Evolutionary conservation across 108 stramenopile genomes (phyloP).

Genomic region (Skeletonema menzelii): DNA sequence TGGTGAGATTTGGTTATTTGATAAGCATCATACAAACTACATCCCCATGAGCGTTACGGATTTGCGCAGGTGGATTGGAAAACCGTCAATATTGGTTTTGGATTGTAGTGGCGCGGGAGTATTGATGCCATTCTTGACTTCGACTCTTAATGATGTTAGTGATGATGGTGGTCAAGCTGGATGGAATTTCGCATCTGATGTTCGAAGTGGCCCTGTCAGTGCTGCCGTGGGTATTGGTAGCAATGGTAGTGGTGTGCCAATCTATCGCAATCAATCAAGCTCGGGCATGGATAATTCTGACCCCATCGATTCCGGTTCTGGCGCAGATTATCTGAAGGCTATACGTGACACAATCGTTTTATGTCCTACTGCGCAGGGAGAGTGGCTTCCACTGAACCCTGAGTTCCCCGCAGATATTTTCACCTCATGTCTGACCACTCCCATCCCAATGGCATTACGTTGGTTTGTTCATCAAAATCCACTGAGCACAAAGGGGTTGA

Average conservation of each 20-base stretch:
- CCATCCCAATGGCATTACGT: slow-evolving; percentile 94
- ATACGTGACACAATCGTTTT: slow-evolving; percentile 94
- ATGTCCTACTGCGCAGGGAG: slow-evolving; percentile 89
- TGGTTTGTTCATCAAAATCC: slow-evolving; percentile 91
- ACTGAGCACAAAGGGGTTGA: slow-evolving; percentile 54
- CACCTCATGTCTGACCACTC: slow-evolving; percentile 98
- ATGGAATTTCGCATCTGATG: slow-evolving; percentile 29
- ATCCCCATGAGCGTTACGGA: slow-evolving; percentile 93
- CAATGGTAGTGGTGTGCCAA: neutral
- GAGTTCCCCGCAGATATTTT: slow-evolving; percentile 98
- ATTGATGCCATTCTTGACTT: slow-evolving; percentile 86
- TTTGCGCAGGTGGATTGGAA: slow-evolving; percentile 88
- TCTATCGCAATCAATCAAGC: neutral
- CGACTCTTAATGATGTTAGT: slow-evolving; percentile 40
- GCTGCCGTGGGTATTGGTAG: slow-evolving; percentile 14
- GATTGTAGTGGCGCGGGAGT: slow-evolving; percentile 93
- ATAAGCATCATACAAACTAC: slow-evolving; percentile 97
- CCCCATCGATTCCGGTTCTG: slow-evolving; percentile 14
- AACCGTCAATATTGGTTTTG: slow-evolving; percentile 90
- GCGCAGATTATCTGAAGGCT: slow-evolving; percentile 22
- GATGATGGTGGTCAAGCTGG: slow-evolving; percentile 13
- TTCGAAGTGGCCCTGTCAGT: slow-evolving; percentile 7
- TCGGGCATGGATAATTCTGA: slow-evolving; percentile 8
- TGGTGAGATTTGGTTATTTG: slow-evolving; percentile 97
- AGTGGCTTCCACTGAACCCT: slow-evolving; percentile 94